Conservation (phyloP, 306 rosid genomes). For the Luffa acutangula region DNA sequence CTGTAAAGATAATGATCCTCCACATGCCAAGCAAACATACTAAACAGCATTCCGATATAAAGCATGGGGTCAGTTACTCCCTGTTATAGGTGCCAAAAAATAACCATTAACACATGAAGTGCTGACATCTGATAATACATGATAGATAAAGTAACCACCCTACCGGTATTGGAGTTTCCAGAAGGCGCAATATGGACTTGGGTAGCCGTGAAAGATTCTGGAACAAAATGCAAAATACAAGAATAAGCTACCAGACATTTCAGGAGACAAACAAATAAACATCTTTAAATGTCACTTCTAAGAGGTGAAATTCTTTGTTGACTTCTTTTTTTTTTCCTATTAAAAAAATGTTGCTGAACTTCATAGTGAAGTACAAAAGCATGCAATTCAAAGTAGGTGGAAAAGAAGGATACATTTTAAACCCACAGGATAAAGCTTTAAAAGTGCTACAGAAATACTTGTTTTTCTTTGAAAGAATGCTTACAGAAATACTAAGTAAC, state of each 20-base stretch:
- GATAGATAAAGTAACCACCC: conserved; percentile 5
- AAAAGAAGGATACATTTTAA: not conserved
- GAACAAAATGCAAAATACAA: not conserved
- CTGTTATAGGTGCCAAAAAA: conserved; percentile 36
- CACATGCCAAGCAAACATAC: conserved; percentile 99
- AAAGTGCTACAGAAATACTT: not conserved
- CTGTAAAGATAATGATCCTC: conserved; percentile 97
- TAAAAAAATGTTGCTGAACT: not conserved
- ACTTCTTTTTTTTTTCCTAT: not conserved
- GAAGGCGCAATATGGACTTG: conserved; percentile 9
- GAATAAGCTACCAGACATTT: not conserved
- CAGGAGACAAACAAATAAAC: not conserved
- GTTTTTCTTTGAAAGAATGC: not conserved
- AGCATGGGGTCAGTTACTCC: conserved; percentile 99
- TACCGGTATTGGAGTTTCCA: conserved; percentile 13
- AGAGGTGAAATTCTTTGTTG: not conserved
- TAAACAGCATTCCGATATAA: conserved; percentile 94
- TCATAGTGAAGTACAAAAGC: not conserved
- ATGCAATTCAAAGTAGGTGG: conserved; percentile 2
- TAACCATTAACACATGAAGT: conserved; percentile 9
- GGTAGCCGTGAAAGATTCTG: conserved; percentile 8
- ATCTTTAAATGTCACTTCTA: not conserved
- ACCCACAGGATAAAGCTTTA: not conserved
- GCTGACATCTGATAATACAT: not conserved
- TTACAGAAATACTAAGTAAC: not conserved